Percentiles rank a stretch among this genome's conserved stretches.
Conservation (phyloP, 2,329 filamentous ascomycete species). For the Fusarium sp. region DNA sequence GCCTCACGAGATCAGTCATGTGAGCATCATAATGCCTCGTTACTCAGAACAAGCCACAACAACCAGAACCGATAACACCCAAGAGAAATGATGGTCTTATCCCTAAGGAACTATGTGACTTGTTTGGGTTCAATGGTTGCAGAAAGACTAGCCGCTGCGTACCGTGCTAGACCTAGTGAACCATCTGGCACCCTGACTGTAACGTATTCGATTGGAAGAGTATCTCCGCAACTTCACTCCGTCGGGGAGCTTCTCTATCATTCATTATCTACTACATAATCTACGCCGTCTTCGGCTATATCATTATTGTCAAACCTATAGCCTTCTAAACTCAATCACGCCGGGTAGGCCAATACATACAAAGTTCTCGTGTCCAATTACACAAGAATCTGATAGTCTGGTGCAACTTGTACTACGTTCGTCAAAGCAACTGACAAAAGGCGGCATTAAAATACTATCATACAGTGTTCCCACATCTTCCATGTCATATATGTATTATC, state of each 20-base stretch:
- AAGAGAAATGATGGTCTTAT: not conserved
- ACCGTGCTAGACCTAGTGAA: not conserved
- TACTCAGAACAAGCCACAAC: not conserved
- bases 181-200: not conserved
- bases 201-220: not conserved
- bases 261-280: not conserved
- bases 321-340: not conserved
- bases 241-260: not conserved
- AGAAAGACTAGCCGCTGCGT: not conserved
- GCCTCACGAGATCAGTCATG: constrained; percentile 11
- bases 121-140: not conserved
- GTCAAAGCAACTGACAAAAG: constrained; percentile 25
- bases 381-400: not conserved
- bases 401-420: not conserved
- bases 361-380: not conserved
- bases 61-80: not conserved
- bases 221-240: not conserved
- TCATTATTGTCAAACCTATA: not conserved
- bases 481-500: constrained; percentile 39
- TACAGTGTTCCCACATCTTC: constrained; percentile 38
- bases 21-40: not conserved
- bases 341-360: not conserved
- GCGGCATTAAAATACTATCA: constrained; percentile 46
- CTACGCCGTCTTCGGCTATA: not conserved
- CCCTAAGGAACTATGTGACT: not conserved